Base-by-base conservation (phyloP, 768 basidiomycete species). In the Agrocybe chaxingu region DNA sequence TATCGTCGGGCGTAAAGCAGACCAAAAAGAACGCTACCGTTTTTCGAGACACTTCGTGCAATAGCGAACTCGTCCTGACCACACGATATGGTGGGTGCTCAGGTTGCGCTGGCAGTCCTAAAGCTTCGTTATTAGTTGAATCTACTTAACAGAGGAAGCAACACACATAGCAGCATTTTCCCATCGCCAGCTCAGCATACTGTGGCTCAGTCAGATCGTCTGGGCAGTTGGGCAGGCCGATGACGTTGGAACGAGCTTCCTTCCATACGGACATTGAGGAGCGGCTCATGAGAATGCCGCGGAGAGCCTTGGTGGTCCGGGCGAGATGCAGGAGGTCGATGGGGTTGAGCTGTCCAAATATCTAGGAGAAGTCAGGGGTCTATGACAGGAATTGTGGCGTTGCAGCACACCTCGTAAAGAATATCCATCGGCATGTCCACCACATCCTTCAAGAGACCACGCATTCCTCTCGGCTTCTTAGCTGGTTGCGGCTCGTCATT, bases 291-390 rank as follows among this genome's bases (percentile, higher is more conserved):
- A 80, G 68, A 39, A 77, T 59, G 11, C 45, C 58, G 44, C 73
- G 71, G 9, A 78, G 68, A 40, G 63, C 65, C 55, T 71, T 75
- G 18, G 68, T 66, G 4, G 75, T 76, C 41, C 75, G 72, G 16
- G 75, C 58, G 29, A 79, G 64, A 47, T 71, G 68, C 33, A 79
- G 58, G 24, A 79, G 54, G 57, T 79, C 78, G 30, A 72, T 43
- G 4, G 78, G 79, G 39, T 66, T 63, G 37, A 80, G 62, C 42
- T 70, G 67, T 11, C 72, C 68, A 48, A 80, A 71, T 44, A 79
- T 71, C 66, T 69, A 31, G 11, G 19, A 39, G 30, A 32, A 24
- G 24, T 24, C 24, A 24, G 24, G 24, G 24, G 24, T 24, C 24
- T 3, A 34, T 19, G 36, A 3, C 18, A 33, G 35, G 9, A 16